A percentile compares a stretch with the other conserved stretches of the same genome.
Evolutionary conservation across 441 rosid species (phyloP).

Genomic region (Populus tomentosa): DNA sequence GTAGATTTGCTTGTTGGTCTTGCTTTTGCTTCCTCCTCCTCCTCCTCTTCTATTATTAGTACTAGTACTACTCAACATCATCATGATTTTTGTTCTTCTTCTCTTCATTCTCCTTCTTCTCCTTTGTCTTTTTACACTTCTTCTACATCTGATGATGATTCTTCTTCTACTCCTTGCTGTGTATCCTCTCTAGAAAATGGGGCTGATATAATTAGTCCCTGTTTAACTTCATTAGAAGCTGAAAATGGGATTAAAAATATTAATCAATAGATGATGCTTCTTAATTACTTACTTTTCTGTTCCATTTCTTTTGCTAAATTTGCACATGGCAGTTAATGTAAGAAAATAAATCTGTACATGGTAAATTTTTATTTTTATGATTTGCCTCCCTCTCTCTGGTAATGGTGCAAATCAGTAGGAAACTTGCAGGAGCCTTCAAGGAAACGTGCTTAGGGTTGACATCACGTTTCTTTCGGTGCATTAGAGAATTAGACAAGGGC

Average conservation of each 20-base stretch:
- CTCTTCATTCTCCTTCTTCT: constrained; percentile 44
- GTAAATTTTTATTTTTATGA: too few species aligned
- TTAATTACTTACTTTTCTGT: not conserved
- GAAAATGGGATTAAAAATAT: constrained; percentile 30
- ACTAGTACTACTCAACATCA: not conserved
- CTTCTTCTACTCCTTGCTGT: constrained; percentile 35
- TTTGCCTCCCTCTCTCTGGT: not conserved
- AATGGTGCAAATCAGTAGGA: not conserved
- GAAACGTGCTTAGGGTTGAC: not conserved
- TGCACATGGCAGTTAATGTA: not conserved
- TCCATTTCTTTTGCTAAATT: not conserved
- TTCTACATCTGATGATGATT: constrained; percentile 43
- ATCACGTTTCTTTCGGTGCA: not conserved
- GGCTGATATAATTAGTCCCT: constrained; percentile 11
- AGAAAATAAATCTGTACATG: too few species aligned
- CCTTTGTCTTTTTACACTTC: constrained; percentile 46
- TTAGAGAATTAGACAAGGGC: not conserved
- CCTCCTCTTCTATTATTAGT: not conserved
- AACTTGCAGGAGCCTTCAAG: not conserved
- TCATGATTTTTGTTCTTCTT: constrained; percentile 21
- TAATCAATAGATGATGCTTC: constrained; percentile 16
- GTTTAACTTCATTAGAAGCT: constrained; percentile 36
- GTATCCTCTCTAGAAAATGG: constrained; percentile 27
- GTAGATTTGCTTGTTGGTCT: constrained; percentile 57
- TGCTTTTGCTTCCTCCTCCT: constrained; percentile 25